Evolutionary conservation across 179 eudicot genomes (phyloP).

Genomic region (Beta macrorhiza): DNA sequence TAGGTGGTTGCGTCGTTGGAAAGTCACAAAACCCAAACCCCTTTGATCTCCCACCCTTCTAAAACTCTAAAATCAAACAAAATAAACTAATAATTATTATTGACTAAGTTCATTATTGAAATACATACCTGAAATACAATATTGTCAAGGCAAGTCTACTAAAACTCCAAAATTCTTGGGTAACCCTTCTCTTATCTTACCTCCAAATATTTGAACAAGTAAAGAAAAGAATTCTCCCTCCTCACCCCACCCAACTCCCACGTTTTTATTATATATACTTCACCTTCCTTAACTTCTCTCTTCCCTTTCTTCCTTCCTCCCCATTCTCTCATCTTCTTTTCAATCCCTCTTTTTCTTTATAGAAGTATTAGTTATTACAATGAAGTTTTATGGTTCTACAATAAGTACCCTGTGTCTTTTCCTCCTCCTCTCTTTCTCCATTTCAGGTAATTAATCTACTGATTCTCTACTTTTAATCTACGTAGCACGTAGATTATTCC

Average conservation of each 20-base stretch:
- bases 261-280: slow-evolving; percentile 25
- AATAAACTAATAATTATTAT: neutral
- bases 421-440: slow-evolving; percentile 32
- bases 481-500: too few species aligned
- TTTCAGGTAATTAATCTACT: slow-evolving; percentile 27
- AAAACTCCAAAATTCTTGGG: slow-evolving; percentile 17
- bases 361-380: neutral
- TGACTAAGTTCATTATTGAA: neutral
- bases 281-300: slow-evolving; percentile 5
- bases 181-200: slow-evolving; percentile 11
- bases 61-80: neutral
- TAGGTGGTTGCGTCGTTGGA: slow-evolving; percentile 32
- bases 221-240: slow-evolving; percentile 66
- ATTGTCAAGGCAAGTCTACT: slow-evolving; percentile 34
- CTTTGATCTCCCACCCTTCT: neutral
- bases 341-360: slow-evolving; percentile 13
- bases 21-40: slow-evolving; percentile 20
- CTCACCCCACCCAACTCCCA: neutral
- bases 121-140: slow-evolving; percentile 5
- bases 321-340: neutral
- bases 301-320: slow-evolving; percentile 26
- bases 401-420: slow-evolving; percentile 12
- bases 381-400: slow-evolving; percentile 30
- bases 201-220: slow-evolving; percentile 49
- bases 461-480: too few species aligned